Base-by-base conservation (phyloP, 768 basidiomycete genomes). In the Leccinum incarnatum region DNA sequence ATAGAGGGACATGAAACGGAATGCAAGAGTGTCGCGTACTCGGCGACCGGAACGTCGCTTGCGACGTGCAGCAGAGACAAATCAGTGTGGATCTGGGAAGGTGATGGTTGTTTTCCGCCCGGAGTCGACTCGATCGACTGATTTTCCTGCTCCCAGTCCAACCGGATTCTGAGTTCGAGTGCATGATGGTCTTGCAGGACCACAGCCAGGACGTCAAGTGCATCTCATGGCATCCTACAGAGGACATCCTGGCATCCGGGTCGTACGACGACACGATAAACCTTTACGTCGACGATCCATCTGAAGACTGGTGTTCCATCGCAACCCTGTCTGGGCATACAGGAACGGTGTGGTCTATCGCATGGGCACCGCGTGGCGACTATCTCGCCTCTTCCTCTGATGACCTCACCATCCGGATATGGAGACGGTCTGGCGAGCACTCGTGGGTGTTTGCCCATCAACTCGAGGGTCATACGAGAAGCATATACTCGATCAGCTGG, bases 41-140 rank as follows among this genome's bases (percentile, higher is more conserved):
- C 89, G 11, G 77, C 77, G 36, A 83, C 86, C n/a, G 88, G 72
- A 52, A 87, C 81, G 2, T 74, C 97, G 25, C 78, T 99, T n/a
- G 97, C 96, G 9, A 95, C 89, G 61, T 98, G 95, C 69, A 91
- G 91, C 64, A 80, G 97, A 59, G 97, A 98, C 76, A 99, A 98
- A 77, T 93, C 93, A 5, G 95, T 98, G 0, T 98, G 97, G 97
- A 83, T 99, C 36, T 99, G 97, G 96, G 96, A 98, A 81, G 93
- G 95, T 89, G 69, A 67, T 77, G 66, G 2, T 32, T 17, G 29
- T 17, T 46, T 34, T 61, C 34, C 25, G 12, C 6, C 12, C 49
- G 12, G 12, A 40, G 51, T 57, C 47, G 51, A n/a, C 27, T 12
- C 49, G 5, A 56, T 55, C 62, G 40, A 61, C 17, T 6, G 7